phyloP scores from a whole-genome alignment of 140 eudicot genomes.

The Oenanthe javanica region DNA sequence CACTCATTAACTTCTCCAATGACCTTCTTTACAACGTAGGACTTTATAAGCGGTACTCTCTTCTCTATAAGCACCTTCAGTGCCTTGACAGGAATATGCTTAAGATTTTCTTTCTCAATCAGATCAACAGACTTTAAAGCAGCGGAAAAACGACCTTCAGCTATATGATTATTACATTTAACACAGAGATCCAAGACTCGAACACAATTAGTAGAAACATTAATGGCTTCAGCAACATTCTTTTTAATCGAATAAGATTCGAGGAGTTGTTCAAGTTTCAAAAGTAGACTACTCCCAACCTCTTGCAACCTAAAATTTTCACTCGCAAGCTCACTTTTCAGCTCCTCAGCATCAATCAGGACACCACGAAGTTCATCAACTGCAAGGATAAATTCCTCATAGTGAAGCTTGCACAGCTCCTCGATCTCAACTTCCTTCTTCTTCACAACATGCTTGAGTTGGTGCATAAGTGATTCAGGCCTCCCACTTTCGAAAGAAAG shows the following conservation, averaged over 20 bases:
- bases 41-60: constrained; percentile 56
- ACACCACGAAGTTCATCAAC: constrained; percentile 98
- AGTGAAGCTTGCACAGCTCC: constrained; percentile 89
- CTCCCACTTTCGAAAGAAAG: constrained; percentile 65
- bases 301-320: constrained; percentile 79
- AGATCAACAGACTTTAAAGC: constrained; percentile 82
- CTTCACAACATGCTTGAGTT: constrained; percentile 55
- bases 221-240: constrained; percentile 69
- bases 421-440: constrained; percentile 90
- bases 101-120: constrained; percentile 61
- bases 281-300: constrained; percentile 56
- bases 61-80: constrained; percentile 47
- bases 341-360: constrained; percentile 90
- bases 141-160: constrained; percentile 81
- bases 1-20: constrained; percentile 74
- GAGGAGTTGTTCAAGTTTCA: constrained; percentile 65
- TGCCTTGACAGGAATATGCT: constrained; percentile 55
- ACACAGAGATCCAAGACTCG: constrained; percentile 74
- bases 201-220: constrained; percentile 53
- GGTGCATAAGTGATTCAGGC: constrained; percentile 64
- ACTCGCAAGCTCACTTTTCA: constrained; percentile 66
- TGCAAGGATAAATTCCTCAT: constrained; percentile 84
- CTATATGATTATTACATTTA: constrained; percentile 67
- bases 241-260: constrained; percentile 63
- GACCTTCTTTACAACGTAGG: constrained; percentile 63